Evolutionary conservation across 2,329 filamentous ascomycete species (phyloP), one percentile per base, ranked within the genome.

Genomic region (Sordariomycetes sp.): DNA sequence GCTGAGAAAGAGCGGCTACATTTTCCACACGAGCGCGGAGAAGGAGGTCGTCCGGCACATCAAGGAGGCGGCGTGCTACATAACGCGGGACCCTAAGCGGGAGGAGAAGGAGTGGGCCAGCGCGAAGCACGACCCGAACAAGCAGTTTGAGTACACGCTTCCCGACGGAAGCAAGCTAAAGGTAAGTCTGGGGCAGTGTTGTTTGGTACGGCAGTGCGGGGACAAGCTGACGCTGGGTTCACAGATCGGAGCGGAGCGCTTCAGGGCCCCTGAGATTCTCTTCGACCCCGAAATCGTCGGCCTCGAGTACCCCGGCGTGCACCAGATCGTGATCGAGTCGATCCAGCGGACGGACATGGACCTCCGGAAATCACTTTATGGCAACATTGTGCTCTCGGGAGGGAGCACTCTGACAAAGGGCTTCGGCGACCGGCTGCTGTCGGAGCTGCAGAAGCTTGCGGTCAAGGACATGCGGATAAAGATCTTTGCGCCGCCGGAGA

Each of bases 391-490:
- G 60, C 82, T 99, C 48, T 97, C 92, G 0, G 94, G 94, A 61
- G 94, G 94, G 57, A 95, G 90, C 66, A 99, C 94, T 28, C 77
- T 99, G 68, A 97, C 91, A 64, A 96, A 94, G 75, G 94, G 94
- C 52, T 99, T 99, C 68, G 92, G 92, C 58, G 94, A 97, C 72
- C 82, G 94, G 55, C 75, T 99, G 64, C 77, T 99, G 68, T 85
- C 89, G 64, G 94, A 99, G 74, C 87, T 97, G 63, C 94, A 96
- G 74, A 81, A 86, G 69, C 76, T 97, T 65, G 94, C 94, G 12
- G 90, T 97, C 64, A 96, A 96, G 78, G 94, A 99, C 70, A 99
- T 96, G 92, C 85, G 91, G 66, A 97, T 99, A 76, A 96, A 96
- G 79, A 99, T 99, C 68, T 96, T 95, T 75, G 94, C 94, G 57